phyloP scores from a whole-genome alignment of 2,329 filamentous ascomycete genomes.

The Akanthomyces uredinophilus region DNA sequence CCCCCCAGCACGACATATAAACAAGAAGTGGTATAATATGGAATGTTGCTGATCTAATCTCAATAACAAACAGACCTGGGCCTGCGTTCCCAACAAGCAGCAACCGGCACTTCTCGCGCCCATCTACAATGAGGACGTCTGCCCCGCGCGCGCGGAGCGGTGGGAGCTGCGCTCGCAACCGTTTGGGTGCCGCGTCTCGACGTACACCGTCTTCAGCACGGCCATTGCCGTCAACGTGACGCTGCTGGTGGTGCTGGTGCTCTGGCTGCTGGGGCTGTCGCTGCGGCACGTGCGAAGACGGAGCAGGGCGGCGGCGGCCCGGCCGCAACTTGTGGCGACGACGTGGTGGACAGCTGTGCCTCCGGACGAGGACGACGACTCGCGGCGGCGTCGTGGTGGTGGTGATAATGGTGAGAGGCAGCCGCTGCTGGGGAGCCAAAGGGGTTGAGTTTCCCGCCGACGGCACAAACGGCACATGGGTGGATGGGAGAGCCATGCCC shows the following conservation, averaged over 20 bases:
- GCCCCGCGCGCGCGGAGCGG: slow-evolving; percentile 43
- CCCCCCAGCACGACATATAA: neutral
- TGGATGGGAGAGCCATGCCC: too few relatives aligned
- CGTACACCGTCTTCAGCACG: slow-evolving; percentile 28
- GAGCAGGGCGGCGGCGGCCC: neutral
- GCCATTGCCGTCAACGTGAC: slow-evolving; percentile 26
- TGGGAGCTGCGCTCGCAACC: slow-evolving; percentile 35
- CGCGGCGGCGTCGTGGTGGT: neutral
- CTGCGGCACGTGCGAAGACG: neutral
- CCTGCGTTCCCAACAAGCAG: slow-evolving; percentile 49
- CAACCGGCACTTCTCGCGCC: slow-evolving; percentile 44
- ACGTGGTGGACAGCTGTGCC: slow-evolving; percentile 3
- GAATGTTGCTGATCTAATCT: too few relatives aligned
- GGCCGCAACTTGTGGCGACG: neutral
- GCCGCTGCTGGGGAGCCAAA: slow-evolving; percentile 18
- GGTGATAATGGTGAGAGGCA: slow-evolving; percentile 18
- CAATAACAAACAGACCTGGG: slow-evolving; percentile 37
- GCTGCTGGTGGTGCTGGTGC: slow-evolving; percentile 23
- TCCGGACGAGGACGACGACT: neutral
- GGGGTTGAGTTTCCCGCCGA: slow-evolving; percentile 6
- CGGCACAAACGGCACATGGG: neutral
- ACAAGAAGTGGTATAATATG: neutral
- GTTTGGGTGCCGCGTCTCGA: slow-evolving; percentile 32
- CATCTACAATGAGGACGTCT: slow-evolving; percentile 44
- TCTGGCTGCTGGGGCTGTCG: slow-evolving; percentile 16